phyloP scores from a whole-genome alignment of 306 rosid species.

The Purshia tridentata region DNA sequence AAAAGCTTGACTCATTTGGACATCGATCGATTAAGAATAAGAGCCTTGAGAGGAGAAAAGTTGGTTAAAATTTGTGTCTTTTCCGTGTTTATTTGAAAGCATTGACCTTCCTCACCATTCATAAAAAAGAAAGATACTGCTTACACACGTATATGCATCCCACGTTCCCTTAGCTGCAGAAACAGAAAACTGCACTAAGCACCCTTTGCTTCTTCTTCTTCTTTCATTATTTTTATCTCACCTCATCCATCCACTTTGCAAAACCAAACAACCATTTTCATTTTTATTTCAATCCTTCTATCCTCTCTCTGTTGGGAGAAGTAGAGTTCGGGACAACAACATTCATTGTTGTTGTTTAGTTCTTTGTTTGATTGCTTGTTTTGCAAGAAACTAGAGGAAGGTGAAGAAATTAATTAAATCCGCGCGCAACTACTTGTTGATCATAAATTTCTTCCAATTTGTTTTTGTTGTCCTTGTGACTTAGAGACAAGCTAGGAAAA shows the following conservation, averaged over 20 bases:
- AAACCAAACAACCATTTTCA: slow-evolving; percentile 3
- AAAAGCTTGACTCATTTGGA: too few relatives aligned
- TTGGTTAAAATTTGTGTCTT: too few relatives aligned
- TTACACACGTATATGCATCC: not conserved
- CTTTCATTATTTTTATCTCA: too few relatives aligned
- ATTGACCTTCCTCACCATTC: too few relatives aligned
- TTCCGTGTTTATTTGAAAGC: too few relatives aligned
- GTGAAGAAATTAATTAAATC: not conserved
- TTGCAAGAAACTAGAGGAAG: slow-evolving; percentile 18
- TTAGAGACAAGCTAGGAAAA: slow-evolving; percentile 12
- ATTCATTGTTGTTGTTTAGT: not conserved
- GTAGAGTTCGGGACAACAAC: slow-evolving; percentile 19
- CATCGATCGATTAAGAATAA: too few relatives aligned
- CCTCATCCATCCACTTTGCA: not conserved
- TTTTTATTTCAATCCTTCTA: slow-evolving; percentile 5
- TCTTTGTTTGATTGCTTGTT: slow-evolving; percentile 1
- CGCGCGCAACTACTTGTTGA: too few relatives aligned
- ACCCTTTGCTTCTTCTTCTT: slow-evolving; percentile 12
- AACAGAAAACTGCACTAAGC: slow-evolving; percentile 15
- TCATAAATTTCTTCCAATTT: too few relatives aligned
- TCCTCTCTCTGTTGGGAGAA: slow-evolving; percentile 32
- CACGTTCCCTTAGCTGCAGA: slow-evolving; percentile 9
- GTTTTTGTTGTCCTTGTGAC: not conserved
- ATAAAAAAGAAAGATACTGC: too few relatives aligned
- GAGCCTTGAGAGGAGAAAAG: too few relatives aligned